Evolutionary conservation across 495 filamentous ascomycete species (phyloP), one percentile per base, ranked within the genome.

Genomic region (Podospora australis): DNA sequence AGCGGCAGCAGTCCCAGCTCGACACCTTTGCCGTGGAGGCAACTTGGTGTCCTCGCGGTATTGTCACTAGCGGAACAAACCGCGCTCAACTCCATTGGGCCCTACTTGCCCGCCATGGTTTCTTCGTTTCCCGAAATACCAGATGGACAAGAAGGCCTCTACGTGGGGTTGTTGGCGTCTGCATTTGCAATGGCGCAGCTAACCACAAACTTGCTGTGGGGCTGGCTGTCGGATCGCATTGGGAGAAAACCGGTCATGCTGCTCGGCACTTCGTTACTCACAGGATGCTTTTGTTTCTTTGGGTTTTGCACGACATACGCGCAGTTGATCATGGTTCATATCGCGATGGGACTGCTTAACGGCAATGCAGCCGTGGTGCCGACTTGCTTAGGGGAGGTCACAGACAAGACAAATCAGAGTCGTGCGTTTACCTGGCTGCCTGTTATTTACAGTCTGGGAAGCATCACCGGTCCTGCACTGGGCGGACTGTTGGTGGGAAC

Each of bases 231-330:
- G 2, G 92, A 98, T 66, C 75, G 81, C 14, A 77, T 96, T 35
- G 92, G 92, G n/a, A 73, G 92, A 47, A 97, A 97, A 58, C 92
- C 94, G 0, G 84, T 95, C 20, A 88, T 98, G 52, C 64, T 98
- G 42, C 60, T 81, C n/a, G 92, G 94, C 6, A 96, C 94, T 1
- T 61, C 88, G 22, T 64, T 91, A 39, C 88, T 94, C 8, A 83
- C 85, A 28, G 69, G 70, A 10, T 92, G 86, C 58, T 96, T 98
- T 56, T 55, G 86, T 8, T 86, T 78, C 1, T 97, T 97, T 62
- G 92, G 92, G 1, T 89, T 96, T 54, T 90, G 88, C 61, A 79
- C 67, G 53, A 90, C 76, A 1, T 78, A 96, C 22, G 81, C 77
- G 72, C 90, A 96, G 58, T 83, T 95, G 7, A 74, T 96, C 5